Evolutionary conservation across 176 grass and related monocot species (phyloP).

Genomic region (Oryza glumipatula): DNA sequence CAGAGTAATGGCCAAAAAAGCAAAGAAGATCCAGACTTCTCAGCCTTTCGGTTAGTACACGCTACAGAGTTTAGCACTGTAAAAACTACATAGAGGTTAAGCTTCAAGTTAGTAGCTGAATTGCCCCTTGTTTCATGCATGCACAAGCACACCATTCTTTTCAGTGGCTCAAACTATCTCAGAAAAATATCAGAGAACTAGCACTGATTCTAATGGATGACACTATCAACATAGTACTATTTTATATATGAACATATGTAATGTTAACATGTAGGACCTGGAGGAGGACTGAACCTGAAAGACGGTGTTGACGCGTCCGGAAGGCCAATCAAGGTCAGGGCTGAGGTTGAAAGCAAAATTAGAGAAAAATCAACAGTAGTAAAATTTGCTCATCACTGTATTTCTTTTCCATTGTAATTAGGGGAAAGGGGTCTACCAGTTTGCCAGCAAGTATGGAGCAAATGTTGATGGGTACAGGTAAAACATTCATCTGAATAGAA

Average conservation of each 20-base stretch:
- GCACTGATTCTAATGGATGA: background rate
- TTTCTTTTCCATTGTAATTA: conserved; percentile 38
- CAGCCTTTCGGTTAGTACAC: conserved; percentile 55
- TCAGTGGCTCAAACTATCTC: background rate
- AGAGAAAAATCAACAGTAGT: background rate
- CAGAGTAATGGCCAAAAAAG: conserved; percentile 51
- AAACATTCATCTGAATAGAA: conserved; percentile 4
- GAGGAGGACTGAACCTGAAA: conserved; percentile 53
- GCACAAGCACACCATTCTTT: background rate
- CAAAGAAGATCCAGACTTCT: conserved; percentile 67
- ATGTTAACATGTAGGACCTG: conserved; percentile 44
- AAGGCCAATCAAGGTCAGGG: conserved; percentile 62
- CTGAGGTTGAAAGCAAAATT: background rate
- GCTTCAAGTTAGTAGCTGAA: background rate
- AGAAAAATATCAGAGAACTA: background rate
- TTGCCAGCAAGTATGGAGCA: conserved; percentile 77
- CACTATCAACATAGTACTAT: background rate
- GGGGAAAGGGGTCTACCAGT: conserved; percentile 84
- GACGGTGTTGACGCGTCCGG: conserved; percentile 60
- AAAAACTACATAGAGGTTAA: background rate
- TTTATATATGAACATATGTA: background rate
- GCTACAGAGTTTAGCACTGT: background rate
- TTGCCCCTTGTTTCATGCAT: conserved; percentile 1
- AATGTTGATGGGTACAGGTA: conserved; percentile 83
- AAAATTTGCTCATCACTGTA: background rate